phyloP scores from a whole-genome alignment of 352 stramenopile species.

The Pythium rhizo-oryzae region DNA sequence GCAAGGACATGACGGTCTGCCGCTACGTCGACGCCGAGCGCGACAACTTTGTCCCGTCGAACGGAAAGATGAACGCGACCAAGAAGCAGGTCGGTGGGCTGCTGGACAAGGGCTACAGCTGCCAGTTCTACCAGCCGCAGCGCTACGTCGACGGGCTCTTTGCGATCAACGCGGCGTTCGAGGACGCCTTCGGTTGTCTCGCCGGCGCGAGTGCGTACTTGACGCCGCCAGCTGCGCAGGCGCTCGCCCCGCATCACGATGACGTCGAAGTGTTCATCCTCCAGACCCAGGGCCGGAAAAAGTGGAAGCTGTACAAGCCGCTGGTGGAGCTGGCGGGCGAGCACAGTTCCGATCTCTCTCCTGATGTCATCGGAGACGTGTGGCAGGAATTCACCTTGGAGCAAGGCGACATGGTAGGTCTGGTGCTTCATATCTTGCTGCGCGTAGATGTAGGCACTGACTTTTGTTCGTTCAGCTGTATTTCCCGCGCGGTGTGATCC shows the following conservation, averaged over 20 bases:
- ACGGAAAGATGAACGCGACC: constrained; percentile 29
- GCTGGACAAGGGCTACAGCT: constrained; percentile 76
- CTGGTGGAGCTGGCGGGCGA: constrained; percentile 74
- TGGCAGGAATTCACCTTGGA: constrained; percentile 86
- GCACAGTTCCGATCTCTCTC: constrained; percentile 74
- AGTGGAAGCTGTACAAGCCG: constrained; percentile 88
- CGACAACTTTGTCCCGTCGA: constrained; percentile 55
- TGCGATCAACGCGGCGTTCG: constrained; percentile 77
- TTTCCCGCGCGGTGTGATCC: constrained; percentile 80
- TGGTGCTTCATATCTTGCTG: background rate
- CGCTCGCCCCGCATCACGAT: constrained; percentile 85
- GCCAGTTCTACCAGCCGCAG: constrained; percentile 90
- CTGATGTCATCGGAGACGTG: constrained; percentile 66
- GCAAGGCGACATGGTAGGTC: constrained; percentile 69
- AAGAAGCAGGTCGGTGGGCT: constrained; percentile 61
- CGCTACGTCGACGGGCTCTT: constrained; percentile 80
- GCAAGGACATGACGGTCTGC: constrained; percentile 76
- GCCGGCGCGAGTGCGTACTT: constrained; percentile 81
- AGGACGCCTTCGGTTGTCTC: constrained; percentile 74
- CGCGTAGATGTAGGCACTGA: background rate
- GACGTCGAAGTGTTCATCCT: constrained; percentile 89
- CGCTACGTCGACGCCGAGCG: constrained; percentile 68
- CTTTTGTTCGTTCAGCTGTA: constrained; percentile 49
- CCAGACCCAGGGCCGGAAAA: constrained; percentile 85
- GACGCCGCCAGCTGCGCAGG: constrained; percentile 75